Conservation (phyloP, 768 basidiomycete genomes). For the Dioszegia aurantiaca region DNA sequence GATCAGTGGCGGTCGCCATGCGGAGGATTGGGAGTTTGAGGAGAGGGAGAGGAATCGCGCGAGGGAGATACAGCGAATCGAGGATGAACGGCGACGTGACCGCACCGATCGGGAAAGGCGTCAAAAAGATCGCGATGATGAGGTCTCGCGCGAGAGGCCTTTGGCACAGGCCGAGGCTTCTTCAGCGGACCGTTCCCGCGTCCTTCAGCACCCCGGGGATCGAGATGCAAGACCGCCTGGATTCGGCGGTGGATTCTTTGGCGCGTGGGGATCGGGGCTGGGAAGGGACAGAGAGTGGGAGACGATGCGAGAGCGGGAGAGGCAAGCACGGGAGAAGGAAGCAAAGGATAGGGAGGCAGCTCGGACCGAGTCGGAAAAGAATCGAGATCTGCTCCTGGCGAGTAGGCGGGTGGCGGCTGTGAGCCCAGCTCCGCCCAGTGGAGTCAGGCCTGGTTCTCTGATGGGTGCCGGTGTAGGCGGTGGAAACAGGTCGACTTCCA, state of each 20-base stretch:
- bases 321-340: not conserved
- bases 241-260: slow-evolving; percentile 1
- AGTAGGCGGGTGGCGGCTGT: slow-evolving; percentile 36
- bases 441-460: not conserved
- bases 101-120: slow-evolving; percentile 31
- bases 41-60: slow-evolving; percentile 41
- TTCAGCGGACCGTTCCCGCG: too few species aligned
- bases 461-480: not conserved
- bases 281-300: slow-evolving; percentile 17
- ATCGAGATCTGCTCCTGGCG: slow-evolving; percentile 41
- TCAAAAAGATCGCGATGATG: slow-evolving; percentile 11
- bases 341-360: not conserved
- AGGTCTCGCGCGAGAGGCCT: slow-evolving; percentile 18
- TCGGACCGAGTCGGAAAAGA: slow-evolving; percentile 36
- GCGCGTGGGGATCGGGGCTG: not conserved
- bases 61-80: slow-evolving; percentile 31
- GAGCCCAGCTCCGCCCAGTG: slow-evolving; percentile 18
- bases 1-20: slow-evolving; percentile 8
- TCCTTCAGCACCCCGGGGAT: too few species aligned
- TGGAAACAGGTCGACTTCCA: not conserved
- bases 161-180: not conserved
- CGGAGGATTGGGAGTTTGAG: slow-evolving; percentile 43
- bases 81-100: slow-evolving; percentile 40
- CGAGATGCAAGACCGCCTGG: slow-evolving; percentile 10
- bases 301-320: slow-evolving; percentile 1